Evolutionary conservation across 352 stramenopile species (phyloP).

Genomic region (Pythium aquatile): DNA sequence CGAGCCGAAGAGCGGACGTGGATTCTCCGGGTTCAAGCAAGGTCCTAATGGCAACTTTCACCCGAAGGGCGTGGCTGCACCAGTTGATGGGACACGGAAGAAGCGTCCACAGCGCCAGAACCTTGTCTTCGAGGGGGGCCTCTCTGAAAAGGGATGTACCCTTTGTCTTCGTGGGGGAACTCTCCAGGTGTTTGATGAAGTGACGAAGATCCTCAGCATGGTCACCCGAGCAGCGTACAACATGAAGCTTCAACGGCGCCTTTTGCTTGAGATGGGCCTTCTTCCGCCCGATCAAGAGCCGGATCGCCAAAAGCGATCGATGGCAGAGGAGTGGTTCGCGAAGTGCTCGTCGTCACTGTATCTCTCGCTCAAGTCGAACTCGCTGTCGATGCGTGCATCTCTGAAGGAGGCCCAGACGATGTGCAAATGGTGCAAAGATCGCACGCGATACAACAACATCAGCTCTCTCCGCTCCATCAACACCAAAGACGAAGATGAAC

Average conservation of each 20-base stretch:
- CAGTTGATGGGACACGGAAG: slow-evolving; percentile 24
- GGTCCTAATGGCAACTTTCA: slow-evolving; percentile 29
- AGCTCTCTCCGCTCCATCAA: slow-evolving; percentile 64
- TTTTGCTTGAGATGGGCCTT: slow-evolving; percentile 62
- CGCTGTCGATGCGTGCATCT: slow-evolving; percentile 76
- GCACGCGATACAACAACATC: slow-evolving; percentile 84
- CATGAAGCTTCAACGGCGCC: slow-evolving; percentile 66
- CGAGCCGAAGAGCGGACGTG: slow-evolving; percentile 66
- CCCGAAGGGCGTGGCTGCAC: slow-evolving; percentile 5
- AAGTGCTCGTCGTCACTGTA: slow-evolving; percentile 82
- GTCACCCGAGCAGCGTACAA: slow-evolving; percentile 79
- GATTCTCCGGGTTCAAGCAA: slow-evolving; percentile 41
- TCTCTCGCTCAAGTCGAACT: slow-evolving; percentile 84
- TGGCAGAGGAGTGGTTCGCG: slow-evolving; percentile 80
- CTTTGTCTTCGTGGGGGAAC: slow-evolving; percentile 77
- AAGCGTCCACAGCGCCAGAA: slow-evolving; percentile 78
- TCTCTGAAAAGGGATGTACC: slow-evolving; percentile 71
- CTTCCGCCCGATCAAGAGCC: slow-evolving; percentile 47
- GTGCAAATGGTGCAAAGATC: slow-evolving; percentile 84
- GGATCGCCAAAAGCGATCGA: slow-evolving; percentile 39
- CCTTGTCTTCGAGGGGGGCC: slow-evolving; percentile 83
- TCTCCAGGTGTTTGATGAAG: slow-evolving; percentile 60
- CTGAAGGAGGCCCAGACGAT: slow-evolving; percentile 79
- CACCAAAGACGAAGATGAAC: slow-evolving; percentile 24
- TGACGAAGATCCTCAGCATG: slow-evolving; percentile 54